Conservation (phyloP, 2,329 filamentous ascomycete species). For the Exophiala aquamarina region DNA sequence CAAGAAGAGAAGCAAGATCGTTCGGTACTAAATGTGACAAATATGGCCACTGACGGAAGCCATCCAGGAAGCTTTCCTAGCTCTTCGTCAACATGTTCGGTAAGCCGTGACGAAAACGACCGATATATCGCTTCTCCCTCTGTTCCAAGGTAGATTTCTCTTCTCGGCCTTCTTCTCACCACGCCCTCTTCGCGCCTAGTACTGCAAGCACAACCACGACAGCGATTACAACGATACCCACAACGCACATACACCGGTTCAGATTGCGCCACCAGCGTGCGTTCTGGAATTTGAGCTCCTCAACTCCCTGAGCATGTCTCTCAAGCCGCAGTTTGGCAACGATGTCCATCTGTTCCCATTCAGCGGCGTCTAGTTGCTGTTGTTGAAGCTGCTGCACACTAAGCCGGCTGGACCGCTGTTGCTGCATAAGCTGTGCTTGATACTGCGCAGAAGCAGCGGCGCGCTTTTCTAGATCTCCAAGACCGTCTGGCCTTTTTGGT, state of each 20-base stretch:
- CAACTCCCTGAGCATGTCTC: constrained; percentile 41
- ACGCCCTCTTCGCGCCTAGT: constrained; percentile 19
- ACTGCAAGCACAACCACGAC: constrained; percentile 50
- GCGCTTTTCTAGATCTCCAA: constrained; percentile 46
- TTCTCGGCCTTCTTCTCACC: constrained; percentile 6
- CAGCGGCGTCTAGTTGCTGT: constrained; percentile 6
- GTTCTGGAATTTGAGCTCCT: constrained; percentile 55
- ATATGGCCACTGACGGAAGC: too few relatives aligned
- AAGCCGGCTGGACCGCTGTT: background rate
- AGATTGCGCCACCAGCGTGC: constrained; percentile 65
- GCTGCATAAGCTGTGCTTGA: constrained; percentile 3
- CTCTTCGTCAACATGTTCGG: too few relatives aligned
- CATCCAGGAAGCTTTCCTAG: too few relatives aligned
- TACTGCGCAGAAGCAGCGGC: constrained; percentile 30
- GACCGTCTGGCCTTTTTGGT: constrained; percentile 56
- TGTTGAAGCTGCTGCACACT: background rate
- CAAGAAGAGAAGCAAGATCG: too few relatives aligned
- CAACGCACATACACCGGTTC: constrained; percentile 60
- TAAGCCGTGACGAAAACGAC: background rate
- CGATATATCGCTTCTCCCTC: too few relatives aligned
- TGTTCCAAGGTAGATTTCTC: too few relatives aligned
- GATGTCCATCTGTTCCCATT: constrained; percentile 36
- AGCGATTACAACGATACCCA: constrained; percentile 56
- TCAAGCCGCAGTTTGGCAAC: constrained; percentile 32
- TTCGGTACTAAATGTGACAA: too few relatives aligned